Base-by-base conservation (phyloP, 139 green algal genomes). In the Diplosphaera chodatii region DNA sequence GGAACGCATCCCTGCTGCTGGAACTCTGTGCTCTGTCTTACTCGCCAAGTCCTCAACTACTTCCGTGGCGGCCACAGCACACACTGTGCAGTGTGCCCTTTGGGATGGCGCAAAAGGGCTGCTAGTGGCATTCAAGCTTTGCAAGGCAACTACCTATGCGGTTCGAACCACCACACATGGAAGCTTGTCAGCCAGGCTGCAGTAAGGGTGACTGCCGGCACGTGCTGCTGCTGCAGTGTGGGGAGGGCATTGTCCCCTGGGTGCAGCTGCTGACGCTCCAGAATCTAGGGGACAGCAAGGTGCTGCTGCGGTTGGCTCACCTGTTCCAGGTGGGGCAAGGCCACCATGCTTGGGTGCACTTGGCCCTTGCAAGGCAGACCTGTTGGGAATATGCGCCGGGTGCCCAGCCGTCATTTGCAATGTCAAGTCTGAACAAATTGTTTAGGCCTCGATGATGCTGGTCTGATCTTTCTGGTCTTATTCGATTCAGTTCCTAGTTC, bases 221-320 rank as follows among this genome's bases (percentile, higher is more conserved):
- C 28, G 70, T 59, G 1, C 77, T 48, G 0, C 71, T 72, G n/a
- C 55, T 84, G 2, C 55, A 34, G 55, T 63, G 66, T 18, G 65
- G 21, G 0, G 55, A 16, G 18, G 77, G 20, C 32, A 72, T 88
- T 23, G 77, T 78, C 2, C 22, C 41, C 28, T 89, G 86, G 33
- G 76, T 78, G 41, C 68, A 77, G 22, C 66, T 83, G 66, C 32
- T 86, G 13, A 80, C 73, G 0, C 32, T 71, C 40, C 78, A 85
- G 75, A 74, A 70, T 10, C 63, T 74, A n/a, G 75, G 72, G 25
- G 80, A 83, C n/a, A 64, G 70, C 25, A 41, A 1, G 8, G 28
- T 66, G 25, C 64, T 80, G 8, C 41, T 80, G 40, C 69, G 75
- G 5, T 40, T 80, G 33, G 75, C 75, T 40, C 75, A 80, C 29